Evolutionary conservation across 2,329 filamentous ascomycete species (phyloP).

Genomic region (Spiromastix sp.): DNA sequence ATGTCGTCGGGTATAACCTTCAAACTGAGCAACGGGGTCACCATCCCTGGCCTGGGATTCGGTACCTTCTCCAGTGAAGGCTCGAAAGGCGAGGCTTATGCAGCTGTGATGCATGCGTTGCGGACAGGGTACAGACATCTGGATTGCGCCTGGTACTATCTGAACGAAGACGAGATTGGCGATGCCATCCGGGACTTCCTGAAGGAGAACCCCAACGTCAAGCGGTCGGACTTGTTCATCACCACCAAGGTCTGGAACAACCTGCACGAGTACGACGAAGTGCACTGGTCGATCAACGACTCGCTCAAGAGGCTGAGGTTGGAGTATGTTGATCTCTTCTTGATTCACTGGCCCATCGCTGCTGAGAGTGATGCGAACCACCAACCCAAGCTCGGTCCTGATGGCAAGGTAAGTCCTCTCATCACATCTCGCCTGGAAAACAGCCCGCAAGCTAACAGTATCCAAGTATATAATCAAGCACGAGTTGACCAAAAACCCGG

Average conservation of each 20-base stretch:
- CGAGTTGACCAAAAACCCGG: conserved; percentile 54
- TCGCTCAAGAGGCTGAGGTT: conserved; percentile 57
- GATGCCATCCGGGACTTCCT: conserved; percentile 46
- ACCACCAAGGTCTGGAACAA: conserved; percentile 46
- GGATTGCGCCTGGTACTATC: conserved; percentile 47
- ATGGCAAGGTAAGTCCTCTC: conserved; percentile 37
- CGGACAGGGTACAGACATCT: conserved; percentile 44
- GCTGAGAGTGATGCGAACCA: conserved; percentile 40
- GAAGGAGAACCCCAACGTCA: conserved; percentile 35
- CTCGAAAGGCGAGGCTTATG: conserved; percentile 47
- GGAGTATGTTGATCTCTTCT: conserved; percentile 63
- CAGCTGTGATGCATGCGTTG: conserved; percentile 40
- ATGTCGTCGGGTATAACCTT: conserved; percentile 48
- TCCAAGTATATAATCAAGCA: conserved; percentile 56
- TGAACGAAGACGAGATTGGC: conserved; percentile 45
- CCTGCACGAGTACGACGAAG: conserved; percentile 37
- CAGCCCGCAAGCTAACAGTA: too few relatives aligned
- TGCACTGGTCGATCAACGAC: conserved; percentile 43
- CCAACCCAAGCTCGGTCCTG: conserved; percentile 37
- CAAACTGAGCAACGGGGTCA: conserved; percentile 48
- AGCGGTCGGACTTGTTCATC: conserved; percentile 42
- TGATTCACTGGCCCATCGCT: conserved; percentile 43
- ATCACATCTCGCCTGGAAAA: background rate
- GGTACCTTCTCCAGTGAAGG: conserved; percentile 58
- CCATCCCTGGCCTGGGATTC: conserved; percentile 54